phyloP scores from a whole-genome alignment of 345 rosid species.

The Populus ilicifolia region DNA sequence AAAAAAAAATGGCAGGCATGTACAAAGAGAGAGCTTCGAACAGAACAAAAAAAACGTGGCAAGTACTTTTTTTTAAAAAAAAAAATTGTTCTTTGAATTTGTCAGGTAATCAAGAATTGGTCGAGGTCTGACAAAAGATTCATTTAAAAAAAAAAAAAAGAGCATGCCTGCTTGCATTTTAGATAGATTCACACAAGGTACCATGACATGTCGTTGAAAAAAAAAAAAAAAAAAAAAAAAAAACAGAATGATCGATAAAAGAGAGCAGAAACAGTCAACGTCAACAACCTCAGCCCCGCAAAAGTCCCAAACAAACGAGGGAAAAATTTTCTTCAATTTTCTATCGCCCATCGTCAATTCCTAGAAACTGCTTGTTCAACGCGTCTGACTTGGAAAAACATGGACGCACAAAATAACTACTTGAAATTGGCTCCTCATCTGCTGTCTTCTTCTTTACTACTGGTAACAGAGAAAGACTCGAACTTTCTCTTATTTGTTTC shows the following conservation, averaged over 20 bases:
- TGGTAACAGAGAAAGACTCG: slow-evolving; percentile 1
- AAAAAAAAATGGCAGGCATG: neutral
- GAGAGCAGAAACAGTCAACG: neutral
- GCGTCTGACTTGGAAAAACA: slow-evolving; percentile 30
- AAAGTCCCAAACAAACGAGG: neutral
- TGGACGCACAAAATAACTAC: neutral
- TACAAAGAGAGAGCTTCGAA: neutral
- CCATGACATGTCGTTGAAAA: neutral
- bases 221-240: neutral
- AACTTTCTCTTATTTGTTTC: neutral
- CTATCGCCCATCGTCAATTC: neutral
- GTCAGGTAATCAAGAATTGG: neutral
- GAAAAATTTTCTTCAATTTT: neutral
- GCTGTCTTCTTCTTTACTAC: slow-evolving; percentile 7
- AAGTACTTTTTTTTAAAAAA: no score
- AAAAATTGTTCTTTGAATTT: no score
- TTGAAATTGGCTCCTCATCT: neutral
- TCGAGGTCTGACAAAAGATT: neutral
- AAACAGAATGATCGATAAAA: neutral
- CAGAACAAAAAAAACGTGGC: neutral
- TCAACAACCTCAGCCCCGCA: neutral
- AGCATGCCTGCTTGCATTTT: no score
- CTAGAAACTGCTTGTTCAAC: slow-evolving; percentile 7
- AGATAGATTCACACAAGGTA: no score
- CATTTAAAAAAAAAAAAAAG: no score